Conservation (phyloP, 331 rosid genomes). For the Prunus yedoensis region DNA sequence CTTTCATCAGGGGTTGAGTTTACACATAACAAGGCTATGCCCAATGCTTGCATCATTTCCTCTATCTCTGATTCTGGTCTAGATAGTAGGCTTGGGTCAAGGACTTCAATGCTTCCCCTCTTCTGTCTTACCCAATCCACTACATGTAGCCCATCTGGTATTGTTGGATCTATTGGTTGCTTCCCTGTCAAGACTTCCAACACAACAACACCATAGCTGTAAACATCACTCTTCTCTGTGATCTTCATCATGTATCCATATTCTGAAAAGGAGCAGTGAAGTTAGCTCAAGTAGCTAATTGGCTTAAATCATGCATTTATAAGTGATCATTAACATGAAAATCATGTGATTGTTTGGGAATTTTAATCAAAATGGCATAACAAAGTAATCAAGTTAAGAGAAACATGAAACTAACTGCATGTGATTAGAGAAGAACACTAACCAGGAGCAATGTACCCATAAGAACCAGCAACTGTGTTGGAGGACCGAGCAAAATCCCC, state of each 20-base stretch:
- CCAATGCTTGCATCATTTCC: slow-evolving; percentile 87
- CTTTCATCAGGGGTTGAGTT: slow-evolving; percentile 80
- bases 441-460: slow-evolving; percentile 98
- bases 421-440: slow-evolving; percentile 21
- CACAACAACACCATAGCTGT: slow-evolving; percentile 82
- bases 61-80: slow-evolving; percentile 78
- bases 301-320: neutral
- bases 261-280: slow-evolving; percentile 45
- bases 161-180: slow-evolving; percentile 96
- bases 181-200: slow-evolving; percentile 89
- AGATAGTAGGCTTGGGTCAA: slow-evolving; percentile 60
- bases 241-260: slow-evolving; percentile 97
- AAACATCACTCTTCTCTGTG: slow-evolving; percentile 90
- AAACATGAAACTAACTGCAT: slow-evolving; percentile 6
- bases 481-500: slow-evolving; percentile 78
- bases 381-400: neutral
- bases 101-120: slow-evolving; percentile 58
- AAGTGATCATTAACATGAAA: neutral
- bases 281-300: slow-evolving; percentile 14
- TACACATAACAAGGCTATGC: slow-evolving; percentile 86
- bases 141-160: slow-evolving; percentile 78
- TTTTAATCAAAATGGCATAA: neutral
- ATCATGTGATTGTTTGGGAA: neutral
- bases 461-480: slow-evolving; percentile 94
- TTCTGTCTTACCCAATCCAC: slow-evolving; percentile 93